Conservation (phyloP, 805 yeast species). For the Zygosaccharomyces rouxii region DNA sequence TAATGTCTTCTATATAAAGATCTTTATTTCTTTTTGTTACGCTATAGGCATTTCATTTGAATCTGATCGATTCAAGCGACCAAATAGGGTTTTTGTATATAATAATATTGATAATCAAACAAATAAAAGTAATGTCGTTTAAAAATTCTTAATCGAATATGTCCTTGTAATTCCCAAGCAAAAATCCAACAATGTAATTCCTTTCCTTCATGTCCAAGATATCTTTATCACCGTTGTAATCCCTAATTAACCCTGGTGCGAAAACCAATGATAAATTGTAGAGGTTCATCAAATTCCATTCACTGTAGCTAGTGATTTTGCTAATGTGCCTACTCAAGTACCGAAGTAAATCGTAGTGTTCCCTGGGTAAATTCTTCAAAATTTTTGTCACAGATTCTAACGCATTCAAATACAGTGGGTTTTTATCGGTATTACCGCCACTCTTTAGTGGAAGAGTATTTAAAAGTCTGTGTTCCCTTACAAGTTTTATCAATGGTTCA, state of each 20-base stretch:
- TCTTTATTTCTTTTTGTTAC: not conserved
- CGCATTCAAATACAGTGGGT: conserved; percentile 9
- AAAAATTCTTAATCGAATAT: conserved; percentile 12
- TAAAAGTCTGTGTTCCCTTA: conserved; percentile 33
- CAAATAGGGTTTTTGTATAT: not conserved
- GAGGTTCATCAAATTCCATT: conserved; percentile 71
- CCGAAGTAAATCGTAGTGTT: conserved; percentile 58
- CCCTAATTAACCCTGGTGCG: conserved; percentile 88
- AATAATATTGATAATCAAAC: not conserved
- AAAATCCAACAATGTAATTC: conserved; percentile 71
- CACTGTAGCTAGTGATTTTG: conserved; percentile 49
- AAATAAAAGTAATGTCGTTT: not conserved
- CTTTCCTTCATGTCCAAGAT: conserved; percentile 78
- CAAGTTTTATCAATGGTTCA: conserved; percentile 57
- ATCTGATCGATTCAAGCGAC: not conserved
- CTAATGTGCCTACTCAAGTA: conserved; percentile 61
- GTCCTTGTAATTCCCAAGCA: conserved; percentile 45
- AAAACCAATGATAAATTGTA: conserved; percentile 86
- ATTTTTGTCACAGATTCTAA: conserved; percentile 44
- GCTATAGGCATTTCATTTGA: not conserved
- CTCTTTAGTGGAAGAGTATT: conserved; percentile 19
- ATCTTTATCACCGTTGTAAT: conserved; percentile 73
- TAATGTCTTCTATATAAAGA: not conserved
- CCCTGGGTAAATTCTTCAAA: conserved; percentile 53
- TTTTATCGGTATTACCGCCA: conserved; percentile 11